Conservation (phyloP, 768 basidiomycete species). For the Leccinum uliginosum region DNA sequence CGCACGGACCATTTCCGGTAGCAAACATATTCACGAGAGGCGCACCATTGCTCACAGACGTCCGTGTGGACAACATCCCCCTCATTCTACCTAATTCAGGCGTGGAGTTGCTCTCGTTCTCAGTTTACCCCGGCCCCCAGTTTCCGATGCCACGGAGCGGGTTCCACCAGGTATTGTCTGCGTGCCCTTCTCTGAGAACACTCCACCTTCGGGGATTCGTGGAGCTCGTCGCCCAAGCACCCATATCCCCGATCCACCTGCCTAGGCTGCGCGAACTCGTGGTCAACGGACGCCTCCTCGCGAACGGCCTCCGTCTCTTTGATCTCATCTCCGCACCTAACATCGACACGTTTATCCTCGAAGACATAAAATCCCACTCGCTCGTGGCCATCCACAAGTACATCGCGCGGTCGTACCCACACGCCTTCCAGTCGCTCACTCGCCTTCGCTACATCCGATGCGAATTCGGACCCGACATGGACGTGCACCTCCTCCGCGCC, state of each 20-base stretch:
- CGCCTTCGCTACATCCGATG: constrained; percentile 27
- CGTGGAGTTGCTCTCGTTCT: constrained; percentile 28
- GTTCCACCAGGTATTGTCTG: constrained; percentile 17
- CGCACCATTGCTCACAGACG: constrained; percentile 28
- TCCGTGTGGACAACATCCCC: constrained; percentile 32
- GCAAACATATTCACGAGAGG: constrained; percentile 27
- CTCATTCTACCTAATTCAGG: constrained; percentile 21
- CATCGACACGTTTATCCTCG: constrained; percentile 28
- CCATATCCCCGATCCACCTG: constrained; percentile 19
- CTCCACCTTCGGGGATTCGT: constrained; percentile 31
- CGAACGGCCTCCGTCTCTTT: constrained; percentile 28
- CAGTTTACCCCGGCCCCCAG: constrained; percentile 31
- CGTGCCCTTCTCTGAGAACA: constrained; percentile 18
- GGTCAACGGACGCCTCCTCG: constrained; percentile 28
- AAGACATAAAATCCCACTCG: constrained; percentile 27
- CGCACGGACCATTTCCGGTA: constrained; percentile 25
- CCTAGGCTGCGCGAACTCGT: constrained; percentile 28
- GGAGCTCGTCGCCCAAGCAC: constrained; percentile 21
- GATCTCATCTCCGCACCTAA: constrained; percentile 31
- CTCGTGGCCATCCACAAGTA: constrained; percentile 27
- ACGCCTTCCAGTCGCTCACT: constrained; percentile 27
- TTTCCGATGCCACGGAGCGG: constrained; percentile 25
- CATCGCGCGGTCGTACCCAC: constrained; percentile 25
- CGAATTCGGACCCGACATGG: constrained; percentile 30
- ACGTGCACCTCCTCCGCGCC: constrained; percentile 28